These are phyloP conservation scores for Alloascoidea hylecoeti DNA, from an alignment of 805 yeast genomes.

Conservation along the genomic window DNA sequence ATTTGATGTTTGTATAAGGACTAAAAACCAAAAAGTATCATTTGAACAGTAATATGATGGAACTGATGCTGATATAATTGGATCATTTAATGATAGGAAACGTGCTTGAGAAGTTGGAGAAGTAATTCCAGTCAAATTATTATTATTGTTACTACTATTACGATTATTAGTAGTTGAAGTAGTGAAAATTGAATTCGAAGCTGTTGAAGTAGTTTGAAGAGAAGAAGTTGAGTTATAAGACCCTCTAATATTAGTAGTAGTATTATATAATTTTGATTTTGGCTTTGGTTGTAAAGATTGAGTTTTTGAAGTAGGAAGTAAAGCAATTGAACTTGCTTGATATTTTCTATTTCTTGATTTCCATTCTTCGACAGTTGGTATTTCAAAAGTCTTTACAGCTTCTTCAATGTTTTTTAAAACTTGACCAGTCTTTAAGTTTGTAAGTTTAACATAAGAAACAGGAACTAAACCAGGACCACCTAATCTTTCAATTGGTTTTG, in stretches of 20 bases:
- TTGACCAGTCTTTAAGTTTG: conserved; percentile 42
- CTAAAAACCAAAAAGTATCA: conserved; percentile 63
- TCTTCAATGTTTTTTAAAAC: conserved; percentile 30
- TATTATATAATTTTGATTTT: background rate
- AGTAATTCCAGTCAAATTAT: conserved; percentile 3
- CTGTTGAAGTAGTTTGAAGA: background rate
- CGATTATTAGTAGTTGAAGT: background rate
- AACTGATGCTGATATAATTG: conserved; percentile 42
- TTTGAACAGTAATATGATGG: conserved; percentile 56
- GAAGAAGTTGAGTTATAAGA: background rate
- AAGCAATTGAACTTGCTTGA: conserved; percentile 55
- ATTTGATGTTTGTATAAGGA: conserved; percentile 38
- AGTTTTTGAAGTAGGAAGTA: background rate
- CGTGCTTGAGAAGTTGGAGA: background rate
- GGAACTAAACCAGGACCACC: conserved; percentile 86
- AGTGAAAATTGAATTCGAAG: background rate
- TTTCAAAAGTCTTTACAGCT: conserved; percentile 36
- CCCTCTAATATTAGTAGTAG: background rate
- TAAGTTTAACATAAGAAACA: conserved; percentile 57
- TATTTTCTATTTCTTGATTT: conserved; percentile 61
- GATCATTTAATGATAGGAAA: no score
- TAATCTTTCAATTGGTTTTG: conserved; percentile 65
- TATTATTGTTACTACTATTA: conserved; percentile 3
- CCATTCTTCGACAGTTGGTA: conserved; percentile 80
- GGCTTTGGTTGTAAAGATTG: background rate